A percentile compares a stretch with the other conserved stretches of the same genome.
phyloP scores from a whole-genome alignment of 106 monocot species.

The Dactylorhiza incarnata region DNA sequence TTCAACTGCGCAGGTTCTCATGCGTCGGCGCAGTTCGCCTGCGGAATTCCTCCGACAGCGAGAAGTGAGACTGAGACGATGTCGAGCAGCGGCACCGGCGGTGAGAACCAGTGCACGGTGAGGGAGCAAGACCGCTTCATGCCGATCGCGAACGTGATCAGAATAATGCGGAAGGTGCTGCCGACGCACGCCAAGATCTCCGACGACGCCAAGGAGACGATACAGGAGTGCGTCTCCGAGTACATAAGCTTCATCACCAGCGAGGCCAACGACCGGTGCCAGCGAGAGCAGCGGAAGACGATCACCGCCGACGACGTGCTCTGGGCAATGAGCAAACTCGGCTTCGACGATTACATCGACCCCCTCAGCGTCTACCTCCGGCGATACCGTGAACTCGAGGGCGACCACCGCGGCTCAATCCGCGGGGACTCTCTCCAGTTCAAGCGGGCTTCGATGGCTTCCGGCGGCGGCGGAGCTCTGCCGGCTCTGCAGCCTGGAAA shows the following conservation, averaged over 20 bases:
- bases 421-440: slow-evolving; percentile 11
- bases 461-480: background rate
- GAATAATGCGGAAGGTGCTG: slow-evolving; percentile 60
- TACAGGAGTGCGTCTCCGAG: slow-evolving; percentile 73
- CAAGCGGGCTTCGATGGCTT: background rate
- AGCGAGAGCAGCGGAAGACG: slow-evolving; percentile 61
- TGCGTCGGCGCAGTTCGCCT: too few relatives aligned
- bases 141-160: slow-evolving; percentile 65
- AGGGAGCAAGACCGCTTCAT: slow-evolving; percentile 66
- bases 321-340: slow-evolving; percentile 63
- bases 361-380: slow-evolving; percentile 46
- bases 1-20: too few relatives aligned
- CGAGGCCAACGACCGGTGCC: slow-evolving; percentile 62
- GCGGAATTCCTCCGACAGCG: too few relatives aligned
- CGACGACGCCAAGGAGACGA: slow-evolving; percentile 66
- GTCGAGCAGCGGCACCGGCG: background rate
- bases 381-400: slow-evolving; percentile 45
- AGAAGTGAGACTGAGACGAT: background rate
- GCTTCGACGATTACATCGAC: slow-evolving; percentile 60
- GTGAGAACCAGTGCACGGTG: slow-evolving; percentile 4
- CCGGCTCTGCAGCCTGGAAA: too few relatives aligned
- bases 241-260: slow-evolving; percentile 72
- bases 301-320: slow-evolving; percentile 63
- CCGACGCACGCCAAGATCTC: slow-evolving; percentile 62
- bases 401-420: slow-evolving; percentile 37